phyloP scores from a whole-genome alignment of 2,329 filamentous ascomycete species.

The Chaetomium sp. region DNA sequence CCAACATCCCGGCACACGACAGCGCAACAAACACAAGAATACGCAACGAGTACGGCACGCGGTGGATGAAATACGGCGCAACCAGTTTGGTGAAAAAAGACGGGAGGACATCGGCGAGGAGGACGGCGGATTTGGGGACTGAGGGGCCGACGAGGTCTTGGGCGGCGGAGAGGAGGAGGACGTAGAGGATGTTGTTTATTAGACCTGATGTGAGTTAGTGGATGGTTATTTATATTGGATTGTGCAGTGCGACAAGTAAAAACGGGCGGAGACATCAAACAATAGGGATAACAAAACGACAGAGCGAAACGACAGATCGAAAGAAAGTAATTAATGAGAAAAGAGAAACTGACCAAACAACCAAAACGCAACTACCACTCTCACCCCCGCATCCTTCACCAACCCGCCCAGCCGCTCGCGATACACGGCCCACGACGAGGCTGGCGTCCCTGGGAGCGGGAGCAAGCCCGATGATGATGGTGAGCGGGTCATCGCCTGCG shows the following conservation, averaged over 20 bases:
- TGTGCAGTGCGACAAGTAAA: too few relatives aligned
- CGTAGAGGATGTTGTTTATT: slow-evolving; percentile 97
- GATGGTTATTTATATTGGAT: too few relatives aligned
- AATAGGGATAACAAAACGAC: too few relatives aligned
- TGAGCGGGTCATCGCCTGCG: slow-evolving; percentile 29
- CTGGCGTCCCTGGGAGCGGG: slow-evolving; percentile 49
- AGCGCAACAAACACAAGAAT: slow-evolving; percentile 67
- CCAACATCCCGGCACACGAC: slow-evolving; percentile 79
- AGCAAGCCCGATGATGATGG: slow-evolving; percentile 38
- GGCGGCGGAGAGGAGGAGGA: slow-evolving; percentile 90
- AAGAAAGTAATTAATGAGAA: neutral
- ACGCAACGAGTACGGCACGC: slow-evolving; percentile 70
- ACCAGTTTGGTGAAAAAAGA: slow-evolving; percentile 83
- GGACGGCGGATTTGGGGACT: slow-evolving; percentile 84
- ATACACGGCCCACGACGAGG: slow-evolving; percentile 69
- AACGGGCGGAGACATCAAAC: too few relatives aligned
- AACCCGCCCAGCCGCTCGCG: slow-evolving; percentile 56
- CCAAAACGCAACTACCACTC: slow-evolving; percentile 81
- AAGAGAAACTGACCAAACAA: slow-evolving; percentile 65
- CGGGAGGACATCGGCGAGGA: slow-evolving; percentile 87
- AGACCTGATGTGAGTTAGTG: slow-evolving; percentile 49
- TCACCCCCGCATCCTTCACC: slow-evolving; percentile 61
- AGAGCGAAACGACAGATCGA: neutral
- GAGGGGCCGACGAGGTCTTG: slow-evolving; percentile 85
- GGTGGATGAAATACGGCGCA: slow-evolving; percentile 90